Percentiles rank a stretch among this genome's conserved stretches.
Conservation (phyloP, 768 basidiomycete genomes). For the Leccinum variicolor region DNA sequence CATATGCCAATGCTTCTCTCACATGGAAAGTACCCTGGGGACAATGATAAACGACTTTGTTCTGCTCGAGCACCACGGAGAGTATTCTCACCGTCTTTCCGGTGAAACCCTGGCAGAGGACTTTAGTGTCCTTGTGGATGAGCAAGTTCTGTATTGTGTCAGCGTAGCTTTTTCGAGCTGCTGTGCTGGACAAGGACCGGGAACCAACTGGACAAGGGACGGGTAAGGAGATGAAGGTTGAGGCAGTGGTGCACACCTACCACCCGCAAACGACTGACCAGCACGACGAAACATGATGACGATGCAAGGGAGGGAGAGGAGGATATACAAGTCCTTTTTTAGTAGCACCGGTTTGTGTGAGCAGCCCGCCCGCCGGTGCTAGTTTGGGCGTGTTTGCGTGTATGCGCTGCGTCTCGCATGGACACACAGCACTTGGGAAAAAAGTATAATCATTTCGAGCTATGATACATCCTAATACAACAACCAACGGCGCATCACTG, state of each 20-base stretch:
- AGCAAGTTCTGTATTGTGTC: conserved; percentile 89
- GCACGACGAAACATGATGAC: conserved; percentile 53
- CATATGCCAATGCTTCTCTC: conserved; percentile 88
- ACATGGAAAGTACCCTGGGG: conserved; percentile 93
- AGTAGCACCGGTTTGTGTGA: conserved; percentile 7
- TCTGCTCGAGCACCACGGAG: not conserved
- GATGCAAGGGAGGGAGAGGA: conserved; percentile 6
- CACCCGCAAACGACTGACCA: conserved; percentile 52
- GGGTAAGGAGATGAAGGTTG: not conserved
- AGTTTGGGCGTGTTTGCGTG: conserved; percentile 27
- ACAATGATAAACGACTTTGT: conserved; percentile 2
- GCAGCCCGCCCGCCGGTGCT: conserved; percentile 18
- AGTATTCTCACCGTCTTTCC: conserved; percentile 79
- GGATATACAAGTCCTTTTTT: conserved; percentile 7
- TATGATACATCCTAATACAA: conserved; percentile 13
- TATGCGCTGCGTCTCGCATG: not conserved
- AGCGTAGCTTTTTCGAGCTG: conserved; percentile 73
- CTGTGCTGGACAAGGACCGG: conserved; percentile 80
- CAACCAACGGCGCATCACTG: conserved; percentile 17
- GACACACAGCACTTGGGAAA: not conserved
- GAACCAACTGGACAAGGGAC: conserved; percentile 47
- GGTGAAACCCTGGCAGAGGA: conserved; percentile 89
- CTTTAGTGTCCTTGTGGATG: conserved; percentile 93
- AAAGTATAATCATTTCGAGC: conserved; percentile 14
- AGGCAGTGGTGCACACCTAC: conserved; percentile 35